phyloP scores from a whole-genome alignment of 176 grass and related monocot species.

The Oryza nivara region DNA sequence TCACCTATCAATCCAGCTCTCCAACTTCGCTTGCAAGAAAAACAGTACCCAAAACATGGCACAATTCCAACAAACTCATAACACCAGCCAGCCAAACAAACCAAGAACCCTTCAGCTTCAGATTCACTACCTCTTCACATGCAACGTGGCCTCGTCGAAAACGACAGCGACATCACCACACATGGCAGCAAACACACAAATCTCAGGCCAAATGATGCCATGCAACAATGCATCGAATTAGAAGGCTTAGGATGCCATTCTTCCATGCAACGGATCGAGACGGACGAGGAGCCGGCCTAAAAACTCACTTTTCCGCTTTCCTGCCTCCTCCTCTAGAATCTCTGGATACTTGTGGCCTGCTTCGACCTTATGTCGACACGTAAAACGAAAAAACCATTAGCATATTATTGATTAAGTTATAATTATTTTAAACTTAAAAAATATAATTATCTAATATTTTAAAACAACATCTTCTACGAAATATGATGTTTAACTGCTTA shows the following conservation, averaged over 20 bases:
- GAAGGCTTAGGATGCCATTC: conserved; percentile 9
- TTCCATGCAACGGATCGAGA: not conserved
- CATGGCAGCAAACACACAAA: not conserved
- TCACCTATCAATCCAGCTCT: not conserved
- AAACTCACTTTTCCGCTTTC: not conserved
- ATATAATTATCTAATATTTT: too few species aligned
- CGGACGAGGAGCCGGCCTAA: not conserved
- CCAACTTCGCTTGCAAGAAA: conserved; percentile 32
- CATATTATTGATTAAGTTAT: fast-evolving
- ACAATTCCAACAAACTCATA: conserved; percentile 7
- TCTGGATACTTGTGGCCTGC: not conserved
- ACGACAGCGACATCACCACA: not conserved
- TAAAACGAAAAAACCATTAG: not conserved
- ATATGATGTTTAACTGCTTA: too few species aligned
- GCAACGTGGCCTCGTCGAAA: not conserved
- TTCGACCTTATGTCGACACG: too few species aligned
- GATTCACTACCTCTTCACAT: not conserved
- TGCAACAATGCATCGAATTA: not conserved
- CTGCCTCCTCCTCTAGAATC: not conserved
- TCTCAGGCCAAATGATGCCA: conserved; percentile 5
- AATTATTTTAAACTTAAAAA: too few species aligned
- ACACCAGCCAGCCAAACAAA: conserved; percentile 1
- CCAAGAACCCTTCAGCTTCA: not conserved
- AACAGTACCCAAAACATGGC: conserved; percentile 34
- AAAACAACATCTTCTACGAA: too few species aligned